Evolutionary conservation across 2,329 filamentous ascomycete genomes (phyloP), one percentile per base, ranked within the genome.

Genomic region (Ascochyta viciae-villosae): DNA sequence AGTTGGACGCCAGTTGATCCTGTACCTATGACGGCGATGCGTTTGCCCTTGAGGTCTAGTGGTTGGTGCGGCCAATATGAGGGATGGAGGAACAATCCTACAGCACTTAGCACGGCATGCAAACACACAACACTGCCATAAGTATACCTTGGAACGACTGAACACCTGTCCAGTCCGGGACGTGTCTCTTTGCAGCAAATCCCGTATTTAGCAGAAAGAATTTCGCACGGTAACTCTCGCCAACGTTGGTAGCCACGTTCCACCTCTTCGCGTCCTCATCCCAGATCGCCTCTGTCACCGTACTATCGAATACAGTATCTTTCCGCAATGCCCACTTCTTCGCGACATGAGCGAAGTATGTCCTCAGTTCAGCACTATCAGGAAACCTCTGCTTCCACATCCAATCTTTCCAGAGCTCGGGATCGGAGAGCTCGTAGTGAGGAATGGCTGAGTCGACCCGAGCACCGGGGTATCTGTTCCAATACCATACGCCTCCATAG

Each of bases 1-100:
- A 87, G 80, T 61, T 89, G 86, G 0, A 88, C 81, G 0, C 85
- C 86, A 0, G 84, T 84, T 0, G 85, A 81, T 1, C 86, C 87
- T 22, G 65, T 66, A 7, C 87, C 86, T 33, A 89, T 83, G 58
- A 89, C 78, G 6, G 82, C 86, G 35, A 83, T 79, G 15, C 79
- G 78, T 65, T 88, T 88, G 49, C 79, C 80, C 24, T 77, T 75
- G 26, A 85, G 77, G 38, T 83, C 76, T 26, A 85, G 75, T 1
- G 81, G 75, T 6, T 82, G 24, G 74, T 83, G 76, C 1, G 85
- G 85, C 85, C 85, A 87, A 67, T 81, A 81, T 0, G 83, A 84
- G 0, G 84, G 82, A 67, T 87, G 85, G 58, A 85, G 75, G 7
- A 87, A 61, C 1, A 42, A 47, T 3, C 62, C 60, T 65, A 12